Base-by-base conservation (phyloP, 1,284 basidiomycete genomes). In the Schizopora paradoxa region DNA sequence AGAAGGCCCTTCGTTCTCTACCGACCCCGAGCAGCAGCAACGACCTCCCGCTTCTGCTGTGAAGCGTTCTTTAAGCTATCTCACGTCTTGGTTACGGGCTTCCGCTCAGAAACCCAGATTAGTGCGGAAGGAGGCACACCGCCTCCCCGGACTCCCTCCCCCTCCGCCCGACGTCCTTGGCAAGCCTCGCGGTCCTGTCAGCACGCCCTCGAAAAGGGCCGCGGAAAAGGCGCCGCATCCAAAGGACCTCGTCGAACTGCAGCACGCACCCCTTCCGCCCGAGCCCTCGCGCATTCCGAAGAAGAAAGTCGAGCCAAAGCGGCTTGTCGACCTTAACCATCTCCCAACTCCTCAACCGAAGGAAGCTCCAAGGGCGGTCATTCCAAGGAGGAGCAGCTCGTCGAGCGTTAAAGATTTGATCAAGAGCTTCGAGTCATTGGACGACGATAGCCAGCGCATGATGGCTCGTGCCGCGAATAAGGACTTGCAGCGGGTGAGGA, bases 351-450 rank as follows among this genome's bases (percentile, higher is more conserved):
- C 63, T 26, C 47, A 47, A 16, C 49, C 56, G 32, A 48, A 34
- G 34, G 51, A 43, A 23, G 41, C 61, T 8, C 47, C 52, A 7
- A 52, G 56, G 6, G 51, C 58, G 8, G 47, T 62, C 21, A 59
- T 72, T 27, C 64, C 63, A 18, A 61, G 78, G 49, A 63, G 74
- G 55, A 77, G 73, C 48, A 84, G 82, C 53, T 73, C 72, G 10
- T 69, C 71, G 43, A 85, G 82, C 54, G 84, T 87, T 42, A 82
- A 72, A 61, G 83, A 86, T 42, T 60, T 87, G 45, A 74, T 86
- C 38, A 68, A 64, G 57, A 72, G 67, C 31, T 87, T 78, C 56
- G 82, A 87, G 63, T n/a, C n/a, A n/a, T n/a, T n/a, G n/a, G n/a
- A n/a, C n/a, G n/a, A n/a, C n/a, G n/a, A n/a, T n/a, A n/a, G n/a